Evolutionary conservation across 2,329 filamentous ascomycete species (phyloP), one percentile per base, ranked within the genome.

Genomic region (Paecilomyces dactylethromorphus): DNA sequence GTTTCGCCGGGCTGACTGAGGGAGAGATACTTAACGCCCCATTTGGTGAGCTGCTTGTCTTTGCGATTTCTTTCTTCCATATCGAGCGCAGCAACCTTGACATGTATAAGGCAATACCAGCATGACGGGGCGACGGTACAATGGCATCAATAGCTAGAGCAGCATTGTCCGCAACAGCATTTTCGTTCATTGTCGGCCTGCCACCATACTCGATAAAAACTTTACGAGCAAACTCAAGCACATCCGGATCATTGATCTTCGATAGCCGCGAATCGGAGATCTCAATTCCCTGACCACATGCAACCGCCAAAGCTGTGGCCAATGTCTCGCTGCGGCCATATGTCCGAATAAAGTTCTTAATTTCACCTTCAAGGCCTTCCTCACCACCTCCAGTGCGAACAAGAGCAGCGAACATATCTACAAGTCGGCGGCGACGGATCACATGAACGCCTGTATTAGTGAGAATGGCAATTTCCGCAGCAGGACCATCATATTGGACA

Each of bases 161-260:
- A 3, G 79, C 77, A 53, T 80, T 81, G 63, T 87, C 84, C 2
- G 82, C 75, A 18, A 84, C 77, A 33, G 86, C 85, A 62, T 92
- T 92, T 69, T 96, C 91, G 21, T 91, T 89, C 62, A 96, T 81
- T 4, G 87, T 89, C 0, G 94, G 90, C 68, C 92, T 90, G 31
- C 94, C 94, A 55, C 94, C 94, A 71, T 89, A 92, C 65, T 96
- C 92, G 59, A 97, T 92, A 72, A 97, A 97, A 1, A 89, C 89
- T 62, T 90, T 88, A 59, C 91, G 86, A 3, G 93, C 94, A 61
- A 88, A 85, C 65, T 96, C 92, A 53, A 96, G 82, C 1, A 96
- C 91, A 35, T 91, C 85, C 12, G 92, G 90, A 68, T 97, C 94
- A 33, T 88, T 89, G 24, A 89, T 81, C 63, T 81, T 83, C 0